Conservation (phyloP, 2,329 filamentous ascomycete genomes). For the Endothia cerciana region DNA sequence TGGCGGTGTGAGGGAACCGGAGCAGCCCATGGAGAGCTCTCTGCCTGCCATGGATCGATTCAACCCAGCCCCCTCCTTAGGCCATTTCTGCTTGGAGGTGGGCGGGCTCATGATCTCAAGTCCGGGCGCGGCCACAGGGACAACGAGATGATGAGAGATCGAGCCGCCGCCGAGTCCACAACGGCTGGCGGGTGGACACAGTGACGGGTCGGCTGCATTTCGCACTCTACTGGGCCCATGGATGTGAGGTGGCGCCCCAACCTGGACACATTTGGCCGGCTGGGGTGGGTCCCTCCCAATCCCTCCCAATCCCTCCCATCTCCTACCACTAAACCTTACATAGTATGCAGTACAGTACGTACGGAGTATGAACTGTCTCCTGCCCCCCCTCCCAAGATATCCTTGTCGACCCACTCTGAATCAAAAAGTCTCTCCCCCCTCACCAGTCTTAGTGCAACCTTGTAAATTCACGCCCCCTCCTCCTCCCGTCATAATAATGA, state of each 20-base stretch:
- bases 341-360: not conserved
- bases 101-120: not conserved
- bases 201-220: not conserved
- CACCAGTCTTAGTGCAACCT: slow-evolving; percentile 1
- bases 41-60: not conserved
- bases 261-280: not conserved
- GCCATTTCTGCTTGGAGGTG: not conserved
- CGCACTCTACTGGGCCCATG: slow-evolving; percentile 7
- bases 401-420: slow-evolving; percentile 3
- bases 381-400: not conserved
- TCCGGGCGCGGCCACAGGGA: not conserved
- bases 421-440: slow-evolving; percentile 4
- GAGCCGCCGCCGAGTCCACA: slow-evolving; percentile 16
- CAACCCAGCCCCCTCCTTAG: slow-evolving; percentile 3
- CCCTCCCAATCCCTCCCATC: not conserved
- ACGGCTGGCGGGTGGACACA: slow-evolving; percentile 18
- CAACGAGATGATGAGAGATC: slow-evolving; percentile 2
- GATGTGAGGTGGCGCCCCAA: slow-evolving; percentile 3
- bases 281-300: not conserved
- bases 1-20: slow-evolving; percentile 6
- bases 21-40: not conserved
- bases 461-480: not conserved
- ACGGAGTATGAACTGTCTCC: not conserved
- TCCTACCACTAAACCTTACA: not conserved
- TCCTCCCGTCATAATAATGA: not conserved